These are phyloP conservation scores for Butyriboletus loyo DNA, from an alignment of 768 basidiomycete genomes.

Conservation along the genomic window DNA sequence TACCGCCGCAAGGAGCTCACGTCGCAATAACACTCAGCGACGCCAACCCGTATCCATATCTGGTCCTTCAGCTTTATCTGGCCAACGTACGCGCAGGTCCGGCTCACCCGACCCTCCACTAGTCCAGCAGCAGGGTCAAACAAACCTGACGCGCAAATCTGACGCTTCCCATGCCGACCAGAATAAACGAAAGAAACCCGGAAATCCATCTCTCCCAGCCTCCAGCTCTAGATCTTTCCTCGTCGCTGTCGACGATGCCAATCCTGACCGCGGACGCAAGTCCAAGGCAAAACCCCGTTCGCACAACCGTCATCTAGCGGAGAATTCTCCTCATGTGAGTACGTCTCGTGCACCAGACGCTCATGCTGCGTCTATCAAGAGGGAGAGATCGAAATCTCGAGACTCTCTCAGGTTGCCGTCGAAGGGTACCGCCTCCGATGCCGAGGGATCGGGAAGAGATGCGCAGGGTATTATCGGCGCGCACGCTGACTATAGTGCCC, in stretches of 20 bases:
- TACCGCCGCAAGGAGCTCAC: slow-evolving; percentile 21
- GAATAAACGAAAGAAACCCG: slow-evolving; percentile 32
- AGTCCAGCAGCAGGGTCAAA: slow-evolving; percentile 14
- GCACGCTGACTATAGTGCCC: slow-evolving; percentile 27
- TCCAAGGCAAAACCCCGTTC: slow-evolving; percentile 26
- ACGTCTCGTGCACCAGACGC: slow-evolving; percentile 10
- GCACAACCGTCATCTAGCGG: slow-evolving; percentile 22
- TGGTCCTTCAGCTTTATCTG: slow-evolving; percentile 12
- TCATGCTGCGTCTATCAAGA: slow-evolving; percentile 12
- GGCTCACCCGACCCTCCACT: slow-evolving; percentile 33
- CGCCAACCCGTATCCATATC: slow-evolving; percentile 19
- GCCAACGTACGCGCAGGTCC: slow-evolving; percentile 33
- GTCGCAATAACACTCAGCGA: slow-evolving; percentile 26
- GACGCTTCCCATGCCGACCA: slow-evolving; percentile 23
- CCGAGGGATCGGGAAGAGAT: slow-evolving; percentile 25
- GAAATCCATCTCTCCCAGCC: slow-evolving; percentile 12
- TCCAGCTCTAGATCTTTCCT: slow-evolving; percentile 25
- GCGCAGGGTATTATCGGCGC: slow-evolving; percentile 11
- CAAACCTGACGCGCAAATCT: slow-evolving; percentile 11
- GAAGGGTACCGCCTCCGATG: slow-evolving; percentile 30
- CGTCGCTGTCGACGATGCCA: slow-evolving; percentile 26
- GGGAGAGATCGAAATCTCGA: slow-evolving; percentile 37
- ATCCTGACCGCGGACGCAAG: slow-evolving; percentile 33
- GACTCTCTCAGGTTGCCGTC: slow-evolving; percentile 24
- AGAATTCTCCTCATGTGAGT: slow-evolving; percentile 14